phyloP scores from a whole-genome alignment of 2,329 filamentous ascomycete genomes.

The Fusarium euwallaceae region DNA sequence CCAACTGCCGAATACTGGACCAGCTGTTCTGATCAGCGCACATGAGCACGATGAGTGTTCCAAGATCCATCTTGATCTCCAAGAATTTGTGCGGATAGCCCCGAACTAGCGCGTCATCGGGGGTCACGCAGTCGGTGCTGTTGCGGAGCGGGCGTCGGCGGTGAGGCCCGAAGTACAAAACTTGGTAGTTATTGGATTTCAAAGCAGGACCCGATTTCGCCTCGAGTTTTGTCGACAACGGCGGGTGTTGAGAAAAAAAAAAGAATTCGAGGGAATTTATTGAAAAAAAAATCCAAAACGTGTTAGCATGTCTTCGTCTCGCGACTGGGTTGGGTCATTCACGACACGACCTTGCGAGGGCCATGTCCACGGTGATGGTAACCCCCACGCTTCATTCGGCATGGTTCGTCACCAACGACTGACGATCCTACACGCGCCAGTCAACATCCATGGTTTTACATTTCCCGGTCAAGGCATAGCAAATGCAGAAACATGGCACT shows the following conservation, averaged over 20 bases:
- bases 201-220: neutral
- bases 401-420: constrained; percentile 1
- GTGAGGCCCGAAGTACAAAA: constrained; percentile 22
- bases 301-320: neutral
- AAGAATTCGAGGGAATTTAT: neutral
- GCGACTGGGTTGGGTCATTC: neutral
- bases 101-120: constrained; percentile 38
- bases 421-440: neutral
- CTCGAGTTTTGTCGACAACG: constrained; percentile 10
- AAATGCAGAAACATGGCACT: neutral
- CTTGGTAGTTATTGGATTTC: neutral
- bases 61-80: neutral
- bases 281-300: neutral
- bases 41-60: neutral
- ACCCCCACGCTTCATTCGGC: neutral
- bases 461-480: neutral
- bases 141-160: constrained; percentile 20
- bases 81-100: neutral
- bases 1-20: neutral
- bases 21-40: neutral
- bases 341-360: neutral
- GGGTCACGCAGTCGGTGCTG: constrained; percentile 19
- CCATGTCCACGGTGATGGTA: neutral
- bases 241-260: constrained; percentile 1
- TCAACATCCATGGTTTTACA: neutral